Evolutionary conservation across 345 rosid genomes (phyloP), one percentile per base, ranked within the genome.

Genomic region (Erysimum cheiranthoides): DNA sequence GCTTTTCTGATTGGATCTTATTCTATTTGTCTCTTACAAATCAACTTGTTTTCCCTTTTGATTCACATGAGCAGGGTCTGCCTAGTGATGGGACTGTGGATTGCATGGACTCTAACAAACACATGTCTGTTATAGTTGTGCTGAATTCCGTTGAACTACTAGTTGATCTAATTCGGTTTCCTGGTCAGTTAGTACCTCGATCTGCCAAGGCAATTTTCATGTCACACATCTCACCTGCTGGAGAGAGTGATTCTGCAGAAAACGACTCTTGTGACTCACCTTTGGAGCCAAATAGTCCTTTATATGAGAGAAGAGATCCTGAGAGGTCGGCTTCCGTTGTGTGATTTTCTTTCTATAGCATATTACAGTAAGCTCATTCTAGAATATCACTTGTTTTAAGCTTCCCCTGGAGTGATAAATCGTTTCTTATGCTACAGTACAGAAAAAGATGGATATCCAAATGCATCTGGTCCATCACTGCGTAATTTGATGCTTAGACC

Each of bases 221-320:
- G 97, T 83, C 93, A 77, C 97, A 94, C 79, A 86, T 90, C 38
- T 81, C 95, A 69, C 87, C 93, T 28, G 89, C 95, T 50, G 98
- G 92, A 85, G 98, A 94, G 83, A 94, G 97, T 81, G 98, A 94
- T 82, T 94, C 96, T 70, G 97, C 97, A 35, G 98, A 93, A 85
- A 93, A 96, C 76, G 99, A 96, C 84, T 96, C 98, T 25, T 96
- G 99, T 73, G 99, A 93, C 78, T 93, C 99, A 66, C 99, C 97
- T 11, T 83, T 96, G 51, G 99, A 96, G 85, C 99, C 98, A 68
- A 96, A 96, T 68, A 94, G 98, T 86, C 98, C 98, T 70, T 79
- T 94, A 47, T 92, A 89, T 80, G 97, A 94, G 74, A 85, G 90
- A 82, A 59, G 81, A 71, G 97, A 92, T 76, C 78, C 86, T 78